Evolutionary conservation across 306 rosid genomes (phyloP).

Genomic region (Bauhinia variegata): DNA sequence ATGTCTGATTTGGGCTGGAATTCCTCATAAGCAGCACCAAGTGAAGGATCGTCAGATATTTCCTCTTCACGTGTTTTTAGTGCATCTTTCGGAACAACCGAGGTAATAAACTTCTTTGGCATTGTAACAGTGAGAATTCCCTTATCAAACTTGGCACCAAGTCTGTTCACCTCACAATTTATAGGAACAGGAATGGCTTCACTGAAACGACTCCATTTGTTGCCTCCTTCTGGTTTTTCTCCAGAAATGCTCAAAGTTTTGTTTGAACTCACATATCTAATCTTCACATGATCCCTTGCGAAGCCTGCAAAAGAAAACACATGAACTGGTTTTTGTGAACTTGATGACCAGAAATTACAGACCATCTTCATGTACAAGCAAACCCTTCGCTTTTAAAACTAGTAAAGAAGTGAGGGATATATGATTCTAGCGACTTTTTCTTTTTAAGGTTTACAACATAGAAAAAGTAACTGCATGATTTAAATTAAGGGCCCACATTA

Average conservation of each 20-base stretch:
- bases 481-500: no score
- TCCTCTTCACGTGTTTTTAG: no score
- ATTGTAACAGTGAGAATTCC: conserved; percentile 53
- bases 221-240: conserved; percentile 42
- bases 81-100: background rate
- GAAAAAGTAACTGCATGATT: no score
- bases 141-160: conserved; percentile 42
- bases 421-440: no score
- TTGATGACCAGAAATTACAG: no score
- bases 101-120: conserved; percentile 42
- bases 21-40: no score
- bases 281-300: conserved; percentile 44
- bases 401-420: no score
- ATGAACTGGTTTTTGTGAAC: no score
- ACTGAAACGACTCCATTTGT: conserved; percentile 48
- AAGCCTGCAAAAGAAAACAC: conserved; percentile 20
- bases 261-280: conserved; percentile 17
- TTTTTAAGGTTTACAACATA: no score
- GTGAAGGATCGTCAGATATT: conserved; percentile 12
- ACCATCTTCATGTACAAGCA: no score
- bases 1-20: background rate
- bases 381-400: no score
- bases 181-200: conserved; percentile 44
- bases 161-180: conserved; percentile 31
- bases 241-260: conserved; percentile 42